phyloP scores from a whole-genome alignment of 257 asterid genomes.

The Coffea eugenioides region DNA sequence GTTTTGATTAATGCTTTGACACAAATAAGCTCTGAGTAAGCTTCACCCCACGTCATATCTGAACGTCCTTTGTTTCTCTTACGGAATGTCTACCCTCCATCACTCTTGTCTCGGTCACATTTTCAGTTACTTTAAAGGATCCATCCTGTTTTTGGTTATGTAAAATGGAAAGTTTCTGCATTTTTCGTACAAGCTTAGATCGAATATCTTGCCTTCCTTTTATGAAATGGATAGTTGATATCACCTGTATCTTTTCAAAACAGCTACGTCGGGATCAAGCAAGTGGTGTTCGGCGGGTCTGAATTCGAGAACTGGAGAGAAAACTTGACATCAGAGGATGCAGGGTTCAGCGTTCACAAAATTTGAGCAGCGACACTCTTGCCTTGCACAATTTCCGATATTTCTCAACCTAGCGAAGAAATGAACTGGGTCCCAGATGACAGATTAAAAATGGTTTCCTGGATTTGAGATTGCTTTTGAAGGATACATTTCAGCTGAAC shows the following conservation, averaged over 20 bases:
- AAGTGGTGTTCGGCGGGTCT: conserved; percentile 85
- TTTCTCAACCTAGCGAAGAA: not conserved
- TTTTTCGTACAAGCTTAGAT: not conserved
- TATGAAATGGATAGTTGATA: not conserved
- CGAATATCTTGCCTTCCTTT: not conserved
- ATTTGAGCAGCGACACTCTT: conserved; percentile 42
- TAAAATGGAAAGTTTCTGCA: not conserved
- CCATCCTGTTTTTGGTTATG: not conserved
- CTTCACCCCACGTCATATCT: not conserved
- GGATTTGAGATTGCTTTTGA: not conserved
- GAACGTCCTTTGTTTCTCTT: not conserved
- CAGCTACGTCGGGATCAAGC: conserved; percentile 88
- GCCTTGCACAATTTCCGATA: not conserved
- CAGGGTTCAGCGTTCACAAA: conserved; percentile 72
- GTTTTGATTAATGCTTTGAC: conserved; percentile 79
- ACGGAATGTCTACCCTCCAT: not conserved
- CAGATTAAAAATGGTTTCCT: not conserved
- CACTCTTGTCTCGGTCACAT: not conserved
- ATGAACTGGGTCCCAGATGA: not conserved
- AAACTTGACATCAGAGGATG: conserved; percentile 70
- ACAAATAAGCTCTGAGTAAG: conserved; percentile 89
- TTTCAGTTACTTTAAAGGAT: not conserved
- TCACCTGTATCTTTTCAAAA: conserved; percentile 5
- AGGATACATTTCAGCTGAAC: not conserved
- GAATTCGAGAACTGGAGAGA: conserved; percentile 82